phyloP scores from a whole-genome alignment of 805 yeast species.

The Myxozyma geophila region DNA sequence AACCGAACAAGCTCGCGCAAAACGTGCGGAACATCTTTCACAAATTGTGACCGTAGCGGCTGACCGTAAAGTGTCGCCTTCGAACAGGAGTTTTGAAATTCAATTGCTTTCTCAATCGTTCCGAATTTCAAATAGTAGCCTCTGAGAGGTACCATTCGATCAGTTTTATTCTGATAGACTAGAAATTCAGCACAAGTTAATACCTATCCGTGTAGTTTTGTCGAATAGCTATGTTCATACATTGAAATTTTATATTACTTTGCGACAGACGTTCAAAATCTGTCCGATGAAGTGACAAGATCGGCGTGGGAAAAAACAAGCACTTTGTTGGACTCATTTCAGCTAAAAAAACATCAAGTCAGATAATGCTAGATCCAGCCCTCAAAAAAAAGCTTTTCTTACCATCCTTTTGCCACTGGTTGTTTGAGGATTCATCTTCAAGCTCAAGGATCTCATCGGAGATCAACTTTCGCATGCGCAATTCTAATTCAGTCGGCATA shows the following conservation, averaged over 20 bases:
- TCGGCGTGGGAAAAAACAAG: background rate
- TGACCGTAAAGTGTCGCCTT: background rate
- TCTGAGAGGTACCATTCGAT: background rate
- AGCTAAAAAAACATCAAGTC: background rate
- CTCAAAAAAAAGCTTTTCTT: background rate
- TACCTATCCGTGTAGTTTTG: background rate
- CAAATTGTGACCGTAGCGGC: background rate
- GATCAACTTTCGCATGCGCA: background rate
- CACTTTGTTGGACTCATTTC: background rate
- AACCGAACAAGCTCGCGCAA: no score
- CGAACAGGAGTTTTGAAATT: background rate
- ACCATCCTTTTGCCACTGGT: background rate
- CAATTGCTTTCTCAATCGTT: background rate
- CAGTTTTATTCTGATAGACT: background rate
- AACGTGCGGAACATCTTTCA: background rate
- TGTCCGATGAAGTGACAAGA: background rate
- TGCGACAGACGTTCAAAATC: conserved; percentile 5
- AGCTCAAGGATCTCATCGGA: background rate
- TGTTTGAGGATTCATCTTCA: background rate
- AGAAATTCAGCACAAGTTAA: background rate
- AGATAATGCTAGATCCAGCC: background rate
- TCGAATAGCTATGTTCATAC: background rate
- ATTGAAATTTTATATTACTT: background rate
- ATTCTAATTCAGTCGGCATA: background rate
- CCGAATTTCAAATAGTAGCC: conserved; percentile 2